Evolutionary conservation across 805 yeast genomes (phyloP).

Genomic region (Starmerella stellata): DNA sequence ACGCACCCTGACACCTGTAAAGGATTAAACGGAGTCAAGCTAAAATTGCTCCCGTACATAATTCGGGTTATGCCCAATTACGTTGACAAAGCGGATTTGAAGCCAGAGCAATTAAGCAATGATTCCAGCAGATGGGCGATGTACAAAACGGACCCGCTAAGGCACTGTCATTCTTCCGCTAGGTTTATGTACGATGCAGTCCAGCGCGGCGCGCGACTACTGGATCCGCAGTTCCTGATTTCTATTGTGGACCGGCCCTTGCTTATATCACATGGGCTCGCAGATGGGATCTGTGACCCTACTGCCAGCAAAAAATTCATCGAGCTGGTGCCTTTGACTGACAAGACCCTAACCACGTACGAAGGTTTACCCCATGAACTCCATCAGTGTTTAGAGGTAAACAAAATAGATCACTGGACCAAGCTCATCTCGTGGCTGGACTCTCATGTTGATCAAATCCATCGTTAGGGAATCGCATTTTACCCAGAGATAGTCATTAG

Average conservation of each 20-base stretch:
- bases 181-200: constrained; percentile 22
- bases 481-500: too few species aligned
- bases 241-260: constrained; percentile 23
- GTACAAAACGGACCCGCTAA: constrained; percentile 18
- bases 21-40: constrained; percentile 18
- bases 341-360: constrained; percentile 14
- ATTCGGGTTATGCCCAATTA: constrained; percentile 19
- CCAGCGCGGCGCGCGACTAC: constrained; percentile 22
- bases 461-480: too few species aligned
- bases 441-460: constrained; percentile 1
- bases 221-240: constrained; percentile 18
- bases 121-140: constrained; percentile 17
- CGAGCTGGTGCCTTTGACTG: constrained; percentile 7
- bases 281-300: constrained; percentile 15
- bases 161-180: constrained; percentile 19
- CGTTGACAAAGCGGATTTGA: constrained; percentile 15
- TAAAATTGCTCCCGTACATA: constrained; percentile 17
- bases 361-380: constrained; percentile 17
- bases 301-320: constrained; percentile 10
- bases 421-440: constrained; percentile 15
- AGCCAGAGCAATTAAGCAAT: constrained; percentile 18
- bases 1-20: constrained; percentile 11
- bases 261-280: constrained; percentile 27
- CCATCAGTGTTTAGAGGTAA: constrained; percentile 11
- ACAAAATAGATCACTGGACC: constrained; percentile 7